Evolutionary conservation across 2,329 filamentous ascomycete species (phyloP).

Genomic region (Arthrobotrys conoides): DNA sequence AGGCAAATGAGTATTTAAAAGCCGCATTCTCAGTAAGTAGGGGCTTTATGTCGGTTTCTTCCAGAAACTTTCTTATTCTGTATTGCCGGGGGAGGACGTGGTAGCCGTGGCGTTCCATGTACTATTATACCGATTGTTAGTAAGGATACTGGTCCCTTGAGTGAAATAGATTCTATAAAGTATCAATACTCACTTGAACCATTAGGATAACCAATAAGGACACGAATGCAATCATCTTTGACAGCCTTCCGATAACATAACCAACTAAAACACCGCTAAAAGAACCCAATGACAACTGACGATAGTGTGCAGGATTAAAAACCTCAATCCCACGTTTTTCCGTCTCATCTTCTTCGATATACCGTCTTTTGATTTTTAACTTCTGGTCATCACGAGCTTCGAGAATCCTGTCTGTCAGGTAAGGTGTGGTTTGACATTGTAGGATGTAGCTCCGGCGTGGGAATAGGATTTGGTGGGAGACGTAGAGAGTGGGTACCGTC

Average conservation of each 20-base stretch:
- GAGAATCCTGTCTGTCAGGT: conserved; percentile 33
- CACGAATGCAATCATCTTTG: conserved; percentile 34
- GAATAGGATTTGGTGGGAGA: conserved; percentile 52
- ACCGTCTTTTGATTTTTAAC: neutral
- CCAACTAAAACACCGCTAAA: conserved; percentile 45
- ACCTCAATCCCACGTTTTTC: neutral
- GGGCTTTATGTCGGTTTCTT: conserved; percentile 3
- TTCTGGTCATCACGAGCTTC: conserved; percentile 17
- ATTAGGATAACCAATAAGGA: conserved; percentile 26
- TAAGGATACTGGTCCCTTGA: neutral
- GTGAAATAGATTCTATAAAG: no score
- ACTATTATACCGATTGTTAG: conserved; percentile 34
- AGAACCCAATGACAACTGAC: conserved; percentile 45
- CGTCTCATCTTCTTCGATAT: neutral
- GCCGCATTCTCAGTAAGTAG: conserved; percentile 36
- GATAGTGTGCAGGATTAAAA: conserved; percentile 30
- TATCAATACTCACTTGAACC: conserved; percentile 30
- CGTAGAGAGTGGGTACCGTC: conserved; percentile 45
- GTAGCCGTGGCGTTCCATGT: conserved; percentile 38
- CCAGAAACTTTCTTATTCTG: neutral
- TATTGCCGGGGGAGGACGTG: conserved; percentile 17
- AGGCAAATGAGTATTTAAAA: conserved; percentile 46
- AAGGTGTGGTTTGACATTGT: conserved; percentile 43
- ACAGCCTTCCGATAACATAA: conserved; percentile 38
- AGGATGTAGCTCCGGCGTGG: conserved; percentile 35